Percentiles rank a stretch among this genome's conserved stretches.
phyloP scores from a whole-genome alignment of 163 green algal species.

The Scenedesmus sp. region DNA sequence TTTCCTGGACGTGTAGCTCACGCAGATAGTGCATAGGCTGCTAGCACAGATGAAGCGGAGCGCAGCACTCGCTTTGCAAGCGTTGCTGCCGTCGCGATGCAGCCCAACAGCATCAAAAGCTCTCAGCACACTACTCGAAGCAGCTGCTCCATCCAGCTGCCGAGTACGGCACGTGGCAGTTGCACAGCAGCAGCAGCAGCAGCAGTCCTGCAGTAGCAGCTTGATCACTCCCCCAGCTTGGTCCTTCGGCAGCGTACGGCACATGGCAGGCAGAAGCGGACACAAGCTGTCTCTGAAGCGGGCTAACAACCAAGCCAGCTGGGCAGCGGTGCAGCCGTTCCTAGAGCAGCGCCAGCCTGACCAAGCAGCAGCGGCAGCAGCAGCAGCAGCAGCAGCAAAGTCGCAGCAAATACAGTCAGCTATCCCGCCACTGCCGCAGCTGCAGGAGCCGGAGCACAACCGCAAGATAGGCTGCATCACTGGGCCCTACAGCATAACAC shows the following conservation, averaged over 20 bases:
- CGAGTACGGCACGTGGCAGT: background rate
- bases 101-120: background rate
- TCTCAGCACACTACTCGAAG: background rate
- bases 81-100: background rate
- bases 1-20: background rate
- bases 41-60: background rate
- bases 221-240: background rate
- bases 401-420: background rate
- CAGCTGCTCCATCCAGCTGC: background rate
- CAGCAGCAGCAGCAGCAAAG: background rate
- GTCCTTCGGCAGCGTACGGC: conserved; percentile 3
- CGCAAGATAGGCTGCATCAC: conserved; percentile 53
- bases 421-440: conserved; percentile 17
- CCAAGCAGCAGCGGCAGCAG: background rate
- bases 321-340: conserved; percentile 22
- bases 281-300: conserved; percentile 39
- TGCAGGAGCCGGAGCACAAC: background rate
- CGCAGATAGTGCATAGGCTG: background rate
- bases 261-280: conserved; percentile 10
- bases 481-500: conserved; percentile 50
- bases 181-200: background rate
- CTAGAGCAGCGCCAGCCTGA: conserved; percentile 10
- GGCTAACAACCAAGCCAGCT: conserved; percentile 45
- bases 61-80: background rate
- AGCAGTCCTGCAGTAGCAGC: conserved; percentile 28